Conservation (phyloP, 1,139 yeast species). For the Entelexis paramagnoliae region DNA sequence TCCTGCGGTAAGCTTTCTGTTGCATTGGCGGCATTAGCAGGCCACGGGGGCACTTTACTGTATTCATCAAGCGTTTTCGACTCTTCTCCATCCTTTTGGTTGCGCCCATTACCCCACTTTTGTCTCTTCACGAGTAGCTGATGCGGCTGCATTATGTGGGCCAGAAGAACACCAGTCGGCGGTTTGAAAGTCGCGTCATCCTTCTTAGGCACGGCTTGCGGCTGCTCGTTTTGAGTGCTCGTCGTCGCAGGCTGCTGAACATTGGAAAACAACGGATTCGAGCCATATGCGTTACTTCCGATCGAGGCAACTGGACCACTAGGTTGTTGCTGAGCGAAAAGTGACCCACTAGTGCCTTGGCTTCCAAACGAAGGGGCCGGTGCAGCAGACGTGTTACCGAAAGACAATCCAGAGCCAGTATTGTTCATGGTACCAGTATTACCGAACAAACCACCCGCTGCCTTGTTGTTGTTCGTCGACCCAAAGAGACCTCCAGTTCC, state of each 20-base stretch:
- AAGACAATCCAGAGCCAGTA: conserved; percentile 31
- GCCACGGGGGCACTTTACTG: conserved; percentile 2
- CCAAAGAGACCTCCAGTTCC: conserved; percentile 31
- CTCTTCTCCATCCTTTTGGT: not conserved
- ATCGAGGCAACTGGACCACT: conserved; percentile 16
- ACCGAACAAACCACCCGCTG: conserved; percentile 27
- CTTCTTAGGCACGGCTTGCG: conserved; percentile 12
- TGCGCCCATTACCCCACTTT: not conserved
- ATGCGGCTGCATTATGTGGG: conserved; percentile 17
- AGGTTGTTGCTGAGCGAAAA: conserved; percentile 6
- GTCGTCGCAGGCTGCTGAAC: conserved; percentile 13
- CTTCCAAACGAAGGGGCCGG: conserved; percentile 20
- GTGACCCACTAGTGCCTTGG: not conserved
- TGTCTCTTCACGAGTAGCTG: conserved; percentile 6
- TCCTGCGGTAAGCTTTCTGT: not conserved
- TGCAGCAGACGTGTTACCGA: conserved; percentile 29
- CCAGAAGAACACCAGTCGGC: conserved; percentile 18
- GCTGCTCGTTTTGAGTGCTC: conserved; percentile 4
- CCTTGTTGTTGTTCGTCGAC: conserved; percentile 17
- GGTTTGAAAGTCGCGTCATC: conserved; percentile 13
- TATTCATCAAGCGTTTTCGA: not conserved
- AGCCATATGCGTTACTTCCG: conserved; percentile 17
- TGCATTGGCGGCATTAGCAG: not conserved
- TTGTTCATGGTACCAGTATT: conserved; percentile 22
- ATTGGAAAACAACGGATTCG: conserved; percentile 16